Evolutionary conservation across 2,329 filamentous ascomycete genomes (phyloP).

Genomic region (Xylaria hypoxylon): DNA sequence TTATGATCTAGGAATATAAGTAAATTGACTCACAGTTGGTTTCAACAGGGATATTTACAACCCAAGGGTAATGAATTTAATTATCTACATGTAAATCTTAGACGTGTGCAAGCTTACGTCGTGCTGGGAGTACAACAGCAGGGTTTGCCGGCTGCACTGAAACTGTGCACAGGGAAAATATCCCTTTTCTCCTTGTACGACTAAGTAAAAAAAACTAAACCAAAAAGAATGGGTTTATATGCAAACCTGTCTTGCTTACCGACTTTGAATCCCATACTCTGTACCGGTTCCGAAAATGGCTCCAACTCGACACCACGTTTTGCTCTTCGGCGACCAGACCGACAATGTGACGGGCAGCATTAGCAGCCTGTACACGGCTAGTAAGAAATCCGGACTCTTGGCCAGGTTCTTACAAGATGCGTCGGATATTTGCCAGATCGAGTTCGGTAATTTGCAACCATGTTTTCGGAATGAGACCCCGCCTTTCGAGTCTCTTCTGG

Average conservation of each 20-base stretch:
- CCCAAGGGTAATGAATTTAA: too few relatives aligned
- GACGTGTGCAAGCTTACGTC: too few relatives aligned
- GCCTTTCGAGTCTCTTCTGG: slow-evolving; percentile 34
- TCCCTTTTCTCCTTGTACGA: not conserved
- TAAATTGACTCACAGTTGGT: too few relatives aligned
- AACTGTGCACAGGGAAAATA: not conserved
- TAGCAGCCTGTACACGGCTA: slow-evolving; percentile 22
- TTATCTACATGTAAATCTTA: too few relatives aligned
- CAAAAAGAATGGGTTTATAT: not conserved
- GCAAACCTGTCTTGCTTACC: not conserved
- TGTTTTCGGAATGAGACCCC: slow-evolving; percentile 31
- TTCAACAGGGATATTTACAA: too few relatives aligned
- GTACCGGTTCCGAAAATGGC: not conserved
- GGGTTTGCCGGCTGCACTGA: not conserved
- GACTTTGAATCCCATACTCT: not conserved
- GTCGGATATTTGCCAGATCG: slow-evolving; percentile 36
- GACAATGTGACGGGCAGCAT: slow-evolving; percentile 31
- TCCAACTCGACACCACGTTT: slow-evolving; percentile 23
- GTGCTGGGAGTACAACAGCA: too few relatives aligned
- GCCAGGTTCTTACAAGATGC: slow-evolving; percentile 35
- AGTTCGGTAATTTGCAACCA: slow-evolving; percentile 35
- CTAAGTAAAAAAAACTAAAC: not conserved
- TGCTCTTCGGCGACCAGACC: slow-evolving; percentile 41
- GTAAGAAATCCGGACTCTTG: slow-evolving; percentile 30
- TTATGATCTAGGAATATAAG: too few relatives aligned